These are phyloP conservation scores for Metarhizium sp. DNA, from an alignment of 2,329 filamentous ascomycete genomes.

Conservation along the genomic window DNA sequence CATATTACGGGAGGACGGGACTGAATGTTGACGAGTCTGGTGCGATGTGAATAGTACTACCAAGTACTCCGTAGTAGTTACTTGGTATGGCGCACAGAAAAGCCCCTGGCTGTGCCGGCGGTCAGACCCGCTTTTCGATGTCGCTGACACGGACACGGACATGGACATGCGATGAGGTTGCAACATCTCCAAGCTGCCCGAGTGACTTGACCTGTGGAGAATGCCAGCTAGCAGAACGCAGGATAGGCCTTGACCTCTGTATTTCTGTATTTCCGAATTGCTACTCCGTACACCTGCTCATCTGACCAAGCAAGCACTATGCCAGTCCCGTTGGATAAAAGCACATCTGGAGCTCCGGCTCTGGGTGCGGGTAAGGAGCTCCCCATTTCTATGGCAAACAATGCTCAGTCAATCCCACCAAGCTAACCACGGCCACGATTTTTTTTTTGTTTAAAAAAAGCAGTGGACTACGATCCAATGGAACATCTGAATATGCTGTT, in stretches of 20 bases:
- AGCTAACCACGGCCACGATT: not conserved
- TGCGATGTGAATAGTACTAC: no score
- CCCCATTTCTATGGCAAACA: not conserved
- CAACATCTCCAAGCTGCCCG: not conserved
- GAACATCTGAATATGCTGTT: slow-evolving; percentile 91
- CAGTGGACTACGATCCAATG: slow-evolving; percentile 80
- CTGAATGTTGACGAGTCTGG: no score
- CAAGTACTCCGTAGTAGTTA: no score
- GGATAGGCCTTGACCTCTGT: not conserved
- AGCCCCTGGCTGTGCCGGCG: not conserved
- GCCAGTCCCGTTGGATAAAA: slow-evolving; percentile 29
- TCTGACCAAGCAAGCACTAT: not conserved
- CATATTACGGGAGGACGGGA: no score
- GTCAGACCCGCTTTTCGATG: slow-evolving; percentile 1
- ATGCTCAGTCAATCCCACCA: not conserved
- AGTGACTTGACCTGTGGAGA: not conserved
- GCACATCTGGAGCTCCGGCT: slow-evolving; percentile 24
- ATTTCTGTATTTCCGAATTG: not conserved
- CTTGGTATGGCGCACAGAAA: no score
- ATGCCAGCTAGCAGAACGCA: not conserved
- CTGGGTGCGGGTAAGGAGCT: slow-evolving; percentile 33
- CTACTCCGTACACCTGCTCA: not conserved
- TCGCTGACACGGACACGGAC: not conserved
- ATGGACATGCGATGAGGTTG: not conserved
- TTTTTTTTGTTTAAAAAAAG: not conserved